phyloP scores from a whole-genome alignment of 2,329 filamentous ascomycete genomes.

The Bipolaris cookei region DNA sequence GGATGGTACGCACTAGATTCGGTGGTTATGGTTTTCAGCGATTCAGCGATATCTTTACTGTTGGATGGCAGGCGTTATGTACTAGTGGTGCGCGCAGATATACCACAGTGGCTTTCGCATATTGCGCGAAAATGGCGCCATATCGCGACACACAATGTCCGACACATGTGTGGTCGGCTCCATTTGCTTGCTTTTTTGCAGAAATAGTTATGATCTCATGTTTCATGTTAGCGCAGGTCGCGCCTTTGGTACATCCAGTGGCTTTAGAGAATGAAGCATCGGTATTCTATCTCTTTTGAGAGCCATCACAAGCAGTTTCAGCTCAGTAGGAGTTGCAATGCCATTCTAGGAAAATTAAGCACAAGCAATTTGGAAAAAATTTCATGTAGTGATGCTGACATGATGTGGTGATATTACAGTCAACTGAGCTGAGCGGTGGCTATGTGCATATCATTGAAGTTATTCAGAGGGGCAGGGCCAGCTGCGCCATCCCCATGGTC shows the following conservation, averaged over 20 bases:
- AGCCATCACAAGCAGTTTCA: not conserved
- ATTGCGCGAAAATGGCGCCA: conserved; percentile 27
- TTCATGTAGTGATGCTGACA: not conserved
- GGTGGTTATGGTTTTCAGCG: conserved; percentile 7
- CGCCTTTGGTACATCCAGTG: not conserved
- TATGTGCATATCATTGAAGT: not conserved
- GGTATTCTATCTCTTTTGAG: not conserved
- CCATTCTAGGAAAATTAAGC: not conserved
- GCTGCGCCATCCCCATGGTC: no score
- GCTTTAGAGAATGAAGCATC: not conserved
- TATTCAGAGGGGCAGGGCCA: not conserved
- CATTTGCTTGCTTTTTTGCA: conserved; percentile 8
- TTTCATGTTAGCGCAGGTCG: conserved; percentile 10
- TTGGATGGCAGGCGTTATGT: conserved; percentile 15
- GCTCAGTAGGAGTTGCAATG: not conserved
- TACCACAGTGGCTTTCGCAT: not conserved
- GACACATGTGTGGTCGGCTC: not conserved
- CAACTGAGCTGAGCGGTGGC: not conserved
- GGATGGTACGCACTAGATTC: not conserved
- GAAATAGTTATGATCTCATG: conserved; percentile 1
- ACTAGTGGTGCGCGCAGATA: not conserved
- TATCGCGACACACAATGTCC: conserved; percentile 21
- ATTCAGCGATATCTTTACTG: conserved; percentile 16
- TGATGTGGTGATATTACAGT: not conserved
- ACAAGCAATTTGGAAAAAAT: not conserved